Evolutionary conservation across 2,329 filamentous ascomycete species (phyloP).

Genomic region (Calonectria fujianensis): DNA sequence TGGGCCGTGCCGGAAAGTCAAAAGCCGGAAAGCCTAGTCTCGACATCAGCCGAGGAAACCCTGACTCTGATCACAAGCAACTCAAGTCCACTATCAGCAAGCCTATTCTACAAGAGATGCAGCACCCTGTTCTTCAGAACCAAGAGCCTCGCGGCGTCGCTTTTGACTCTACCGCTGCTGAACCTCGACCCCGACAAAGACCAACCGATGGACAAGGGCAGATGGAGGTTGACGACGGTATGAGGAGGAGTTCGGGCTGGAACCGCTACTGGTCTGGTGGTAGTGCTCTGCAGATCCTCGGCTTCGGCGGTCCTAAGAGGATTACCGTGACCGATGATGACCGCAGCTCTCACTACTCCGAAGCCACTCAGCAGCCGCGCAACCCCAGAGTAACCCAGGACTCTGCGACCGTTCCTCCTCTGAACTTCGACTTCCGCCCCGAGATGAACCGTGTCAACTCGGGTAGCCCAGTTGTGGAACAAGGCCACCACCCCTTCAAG

Average conservation of each 20-base stretch:
- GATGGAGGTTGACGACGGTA: conserved; percentile 63
- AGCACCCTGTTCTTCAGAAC: conserved; percentile 57
- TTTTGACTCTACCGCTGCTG: conserved; percentile 59
- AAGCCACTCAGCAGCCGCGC: conserved; percentile 47
- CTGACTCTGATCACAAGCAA: conserved; percentile 75
- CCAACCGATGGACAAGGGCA: conserved; percentile 57
- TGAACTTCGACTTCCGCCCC: conserved; percentile 78
- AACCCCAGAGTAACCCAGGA: conserved; percentile 74
- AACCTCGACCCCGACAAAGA: conserved; percentile 60
- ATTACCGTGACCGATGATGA: conserved; percentile 73
- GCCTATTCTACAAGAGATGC: conserved; percentile 70
- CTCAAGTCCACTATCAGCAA: conserved; percentile 79
- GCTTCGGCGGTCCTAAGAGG: conserved; percentile 71
- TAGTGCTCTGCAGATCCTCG: conserved; percentile 79
- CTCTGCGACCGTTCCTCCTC: conserved; percentile 82
- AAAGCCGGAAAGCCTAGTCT: conserved; percentile 73
- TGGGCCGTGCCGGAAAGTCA: conserved; percentile 75
- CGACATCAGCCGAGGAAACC: conserved; percentile 69
- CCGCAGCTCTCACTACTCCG: conserved; percentile 73
- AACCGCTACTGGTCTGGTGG: conserved; percentile 86
- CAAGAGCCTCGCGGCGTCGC: conserved; percentile 66
- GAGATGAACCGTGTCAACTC: conserved; percentile 80
- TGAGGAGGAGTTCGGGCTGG: conserved; percentile 82
- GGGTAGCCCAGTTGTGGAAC: conserved; percentile 81
- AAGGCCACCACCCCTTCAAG: conserved; percentile 72